Evolutionary conservation across 257 asterid genomes (phyloP).

Genomic region (Solanum pennellii): DNA sequence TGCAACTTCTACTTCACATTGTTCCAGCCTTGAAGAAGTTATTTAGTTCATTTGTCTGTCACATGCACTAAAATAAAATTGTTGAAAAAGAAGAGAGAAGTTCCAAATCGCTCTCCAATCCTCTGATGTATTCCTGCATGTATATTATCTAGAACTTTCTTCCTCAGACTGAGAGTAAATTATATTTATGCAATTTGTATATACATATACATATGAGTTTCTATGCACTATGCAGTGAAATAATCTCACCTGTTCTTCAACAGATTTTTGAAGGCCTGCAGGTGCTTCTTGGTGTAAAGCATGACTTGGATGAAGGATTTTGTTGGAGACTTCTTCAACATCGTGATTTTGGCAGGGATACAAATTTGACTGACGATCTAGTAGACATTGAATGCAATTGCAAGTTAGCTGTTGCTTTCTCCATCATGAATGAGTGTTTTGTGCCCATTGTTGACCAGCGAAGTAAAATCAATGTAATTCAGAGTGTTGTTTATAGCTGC

Average conservation of each 20-base stretch:
- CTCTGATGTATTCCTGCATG: not conserved
- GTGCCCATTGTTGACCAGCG: slow-evolving; percentile 18
- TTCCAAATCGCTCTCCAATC: not conserved
- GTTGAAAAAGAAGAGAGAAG: not conserved
- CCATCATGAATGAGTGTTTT: slow-evolving; percentile 28
- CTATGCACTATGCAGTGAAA: not conserved
- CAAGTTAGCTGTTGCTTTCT: slow-evolving; percentile 20
- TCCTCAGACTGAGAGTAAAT: not conserved
- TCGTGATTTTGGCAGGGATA: slow-evolving; percentile 30
- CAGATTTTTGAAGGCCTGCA: slow-evolving; percentile 63
- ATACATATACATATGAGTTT: not conserved
- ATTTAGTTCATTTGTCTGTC: not conserved
- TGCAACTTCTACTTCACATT: not conserved
- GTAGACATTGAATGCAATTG: slow-evolving; percentile 14
- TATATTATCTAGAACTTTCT: not conserved
- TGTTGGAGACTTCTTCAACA: slow-evolving; percentile 63
- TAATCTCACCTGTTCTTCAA: slow-evolving; percentile 10
- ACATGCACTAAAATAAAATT: not conserved
- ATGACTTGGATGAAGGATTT: slow-evolving; percentile 65
- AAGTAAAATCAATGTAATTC: slow-evolving; percentile 17
- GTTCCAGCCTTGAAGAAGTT: not conserved
- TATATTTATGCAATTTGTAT: not conserved
- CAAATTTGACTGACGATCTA: slow-evolving; percentile 18
- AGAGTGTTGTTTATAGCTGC: slow-evolving; percentile 20
- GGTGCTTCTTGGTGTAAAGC: slow-evolving; percentile 58